phyloP scores from a whole-genome alignment of 441 rosid species.

The Cnidoscolus chayamansa region DNA sequence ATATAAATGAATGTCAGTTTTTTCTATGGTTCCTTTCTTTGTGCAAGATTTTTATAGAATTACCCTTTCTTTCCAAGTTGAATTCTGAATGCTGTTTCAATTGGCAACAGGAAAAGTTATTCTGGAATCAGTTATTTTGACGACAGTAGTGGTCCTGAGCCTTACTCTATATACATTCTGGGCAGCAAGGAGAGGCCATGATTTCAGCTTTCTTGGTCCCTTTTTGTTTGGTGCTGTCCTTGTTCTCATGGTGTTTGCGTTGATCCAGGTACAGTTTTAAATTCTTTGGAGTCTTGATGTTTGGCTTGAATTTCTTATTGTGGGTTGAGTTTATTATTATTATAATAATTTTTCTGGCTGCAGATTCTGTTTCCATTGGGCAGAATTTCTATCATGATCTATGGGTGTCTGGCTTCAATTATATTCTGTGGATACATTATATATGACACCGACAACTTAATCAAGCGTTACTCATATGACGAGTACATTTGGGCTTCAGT shows the following conservation, averaged over 20 bases:
- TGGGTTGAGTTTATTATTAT: neutral
- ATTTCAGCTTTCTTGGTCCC: constrained; percentile 86
- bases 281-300: no score
- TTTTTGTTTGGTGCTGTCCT: constrained; percentile 74
- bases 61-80: neutral
- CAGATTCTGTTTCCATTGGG: constrained; percentile 81
- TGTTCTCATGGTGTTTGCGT: constrained; percentile 62
- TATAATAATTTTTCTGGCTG: constrained; percentile 21
- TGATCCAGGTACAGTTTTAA: constrained; percentile 59
- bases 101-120: constrained; percentile 67
- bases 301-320: neutral
- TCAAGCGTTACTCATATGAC: constrained; percentile 74
- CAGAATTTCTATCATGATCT: constrained; percentile 68
- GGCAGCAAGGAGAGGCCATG: constrained; percentile 87
- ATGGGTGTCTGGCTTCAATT: constrained; percentile 64
- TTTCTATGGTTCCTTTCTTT: neutral
- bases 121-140: constrained; percentile 71
- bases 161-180: constrained; percentile 88
- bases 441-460: constrained; percentile 77
- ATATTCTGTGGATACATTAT: constrained; percentile 81
- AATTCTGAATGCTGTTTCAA: neutral
- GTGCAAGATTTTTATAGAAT: neutral
- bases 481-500: constrained; percentile 88
- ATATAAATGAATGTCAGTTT: no score
- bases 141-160: constrained; percentile 62